Evolutionary conservation across 208 protist genomes (phyloP), one percentile per base, ranked within the genome.

Genomic region (Wallacemonas sp.): DNA sequence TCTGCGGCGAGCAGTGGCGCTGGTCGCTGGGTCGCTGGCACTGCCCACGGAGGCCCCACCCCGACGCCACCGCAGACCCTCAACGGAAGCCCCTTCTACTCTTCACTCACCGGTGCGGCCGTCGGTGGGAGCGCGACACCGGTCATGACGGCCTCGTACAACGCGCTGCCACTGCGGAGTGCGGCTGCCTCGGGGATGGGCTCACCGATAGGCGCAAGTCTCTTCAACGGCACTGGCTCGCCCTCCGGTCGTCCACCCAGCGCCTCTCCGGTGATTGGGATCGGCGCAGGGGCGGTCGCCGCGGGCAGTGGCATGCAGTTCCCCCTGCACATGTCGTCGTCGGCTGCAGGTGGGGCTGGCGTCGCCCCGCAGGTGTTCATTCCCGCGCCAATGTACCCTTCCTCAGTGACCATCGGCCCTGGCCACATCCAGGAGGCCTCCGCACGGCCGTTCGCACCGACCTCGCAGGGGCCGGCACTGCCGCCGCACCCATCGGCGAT

Each of bases 321-420:
- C 32, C 50, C n/a, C 15, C 1, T 57, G 5, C 30, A 26, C 17
- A 15, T 1, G 29, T 32, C 50, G 13, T 8, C 46, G 9, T 8
- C 24, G 24, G 46, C 24, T 33, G 46, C 46, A 26, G 46, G 24
- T 4, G 32, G 17, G 2, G 3, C 50, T 3, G 50, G 12, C 5
- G 29, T n/a, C 8, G 12, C 50, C n/a, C 50, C 50, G 9, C 50
- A 57, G 17, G 50, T 57, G 10, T 57, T 27, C 50, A 57, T 57
- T 6, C 50, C 50, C 0, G 50, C 22, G 0, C 50, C 50, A 5
- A 19, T 57, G 12, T 57, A 57, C n/a, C 50, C 50, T 6, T 57
- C 50, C 10, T 53, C 45, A 3, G n/a, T n/a, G n/a, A n/a, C n/a
- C n/a, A n/a, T n/a, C n/a, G n/a, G n/a, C n/a, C n/a, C n/a, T n/a